Percentiles rank a stretch among this genome's conserved stretches.
Conservation (phyloP, 1,139 yeast species). For the Groenewaldozyma auringiensis region DNA sequence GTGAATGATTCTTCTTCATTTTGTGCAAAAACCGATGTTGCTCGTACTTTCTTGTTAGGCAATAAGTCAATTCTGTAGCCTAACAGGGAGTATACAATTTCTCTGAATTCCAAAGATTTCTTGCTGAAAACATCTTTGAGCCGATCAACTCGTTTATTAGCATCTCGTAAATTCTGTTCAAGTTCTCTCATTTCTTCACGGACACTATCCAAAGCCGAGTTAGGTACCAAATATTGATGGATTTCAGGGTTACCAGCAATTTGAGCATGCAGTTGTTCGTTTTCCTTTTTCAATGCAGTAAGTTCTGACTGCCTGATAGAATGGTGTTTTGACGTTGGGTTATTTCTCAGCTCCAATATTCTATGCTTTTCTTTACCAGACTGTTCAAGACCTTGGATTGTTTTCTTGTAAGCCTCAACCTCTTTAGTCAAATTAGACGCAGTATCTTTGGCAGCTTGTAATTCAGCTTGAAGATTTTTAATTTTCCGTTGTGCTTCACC, state of each 20-base stretch:
- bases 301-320: constrained; percentile 49
- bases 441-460: constrained; percentile 19
- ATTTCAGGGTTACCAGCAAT: constrained; percentile 12
- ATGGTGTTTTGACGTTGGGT: constrained; percentile 64
- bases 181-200: constrained; percentile 46
- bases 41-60: constrained; percentile 58
- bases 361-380: constrained; percentile 37
- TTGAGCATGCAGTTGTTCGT: constrained; percentile 42
- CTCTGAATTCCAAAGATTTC: constrained; percentile 67
- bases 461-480: constrained; percentile 26
- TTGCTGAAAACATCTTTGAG: constrained; percentile 57
- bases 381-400: constrained; percentile 9
- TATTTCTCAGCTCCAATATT: constrained; percentile 56
- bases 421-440: constrained; percentile 21
- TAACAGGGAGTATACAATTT: constrained; percentile 57
- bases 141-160: constrained; percentile 51
- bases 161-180: constrained; percentile 44
- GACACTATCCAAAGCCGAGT: constrained; percentile 56
- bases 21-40: constrained; percentile 48
- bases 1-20: constrained; percentile 30
- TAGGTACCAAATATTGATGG: constrained; percentile 40
- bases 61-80: constrained; percentile 72
- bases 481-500: constrained; percentile 28
- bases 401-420: constrained; percentile 26
- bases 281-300: constrained; percentile 50